Base-by-base conservation (phyloP, 305 asterid species). In the Solanum hybrid region DNA sequence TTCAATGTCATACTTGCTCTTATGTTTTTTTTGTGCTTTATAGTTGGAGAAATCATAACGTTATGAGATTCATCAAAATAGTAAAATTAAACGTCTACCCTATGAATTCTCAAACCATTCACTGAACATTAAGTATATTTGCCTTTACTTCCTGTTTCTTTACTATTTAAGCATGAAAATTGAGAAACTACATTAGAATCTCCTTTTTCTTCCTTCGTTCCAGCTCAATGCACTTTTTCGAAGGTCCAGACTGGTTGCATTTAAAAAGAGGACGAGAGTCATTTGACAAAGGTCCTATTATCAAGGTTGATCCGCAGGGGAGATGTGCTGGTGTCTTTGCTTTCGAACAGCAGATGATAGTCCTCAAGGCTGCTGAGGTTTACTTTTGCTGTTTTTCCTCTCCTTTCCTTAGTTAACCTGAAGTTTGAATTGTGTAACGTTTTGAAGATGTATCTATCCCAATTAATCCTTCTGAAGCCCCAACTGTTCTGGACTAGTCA, bases 191-290 rank as follows among this genome's bases (percentile, higher is more conserved):
- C 77, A 89, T 88, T 78, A 88, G 69, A 88, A 81, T 78, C 42
- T 86, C 93, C 87, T 88, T 87, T 22, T 88, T 93, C 82, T 38
- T 64, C 40, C 84, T 60, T 90, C 22, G 85, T 93, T 92, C 69
- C 95, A 97, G 99, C 92, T 97, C 99, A 86, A 94, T 97, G 99
- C 99, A 97, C 92, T 97, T 98, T 94, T 97, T 97, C 85, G 99
- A 97, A 94, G 99, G 98, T 88, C 98, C 99, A 75, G 96, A 96
- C 75, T 97, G 99, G 99, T 86, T 93, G 87, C 93, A 96, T 91
- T 87, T 97, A 92, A 95, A 93, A 94, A 95, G 97, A 94, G 99
- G 99, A 89, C 92, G 96, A 91, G 97, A 96, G 93, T 91, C 91
- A 91, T 97, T 96, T 92, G 91, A 95, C 73, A 93, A 94, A 92